Evolutionary conservation across 306 rosid species (phyloP), one percentile per base, ranked within the genome.

Genomic region (Quercus alba): DNA sequence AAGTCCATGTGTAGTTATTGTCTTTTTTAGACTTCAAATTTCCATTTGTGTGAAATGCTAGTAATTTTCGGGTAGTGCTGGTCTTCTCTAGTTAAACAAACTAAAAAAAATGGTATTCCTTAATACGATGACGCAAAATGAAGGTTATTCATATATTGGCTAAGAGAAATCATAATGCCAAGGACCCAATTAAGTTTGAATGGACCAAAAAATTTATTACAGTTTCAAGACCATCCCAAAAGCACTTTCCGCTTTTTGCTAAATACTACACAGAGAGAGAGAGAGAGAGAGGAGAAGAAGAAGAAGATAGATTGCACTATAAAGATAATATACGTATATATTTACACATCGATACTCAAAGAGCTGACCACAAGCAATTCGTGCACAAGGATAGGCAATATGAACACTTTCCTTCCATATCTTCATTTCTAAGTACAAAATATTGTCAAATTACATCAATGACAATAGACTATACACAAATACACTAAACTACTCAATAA

Each of bases 401-500:
- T 78, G 77, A 86, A 89, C 87, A 82, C 75, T 83, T 77, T 30
- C 75, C 81, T 78, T 66, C 84, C 74, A 80, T 84, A 81, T 72
- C 77, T 76, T 81, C 18, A 44, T 70, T 75, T 75, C 83, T 17
- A 77, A 73, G 76, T 56, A 76, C 79, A 76, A 82, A 57, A 63
- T 4, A 44, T 46, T 80, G 72, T 64, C 79, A 75, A 76, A 76
- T 70, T 83, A 81, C 81, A 81, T 57, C 41, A 73, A 76, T 41
- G 78, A 75, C 85, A 81, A 80, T 74, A 70, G 61, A 79, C 75
- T 89, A 83, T 91, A 86, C 89, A 88, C 77, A 61, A 80, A 52
- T 63, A 72, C 74, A 77, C 91, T 83, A 76, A 8, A 80, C 94
- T 89, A 87, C 38, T 71, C 71, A 78, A 73, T 66, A 75, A 84